Evolutionary conservation across 108 stramenopile genomes (phyloP).

Genomic region (Cyclotella distinguenda): DNA sequence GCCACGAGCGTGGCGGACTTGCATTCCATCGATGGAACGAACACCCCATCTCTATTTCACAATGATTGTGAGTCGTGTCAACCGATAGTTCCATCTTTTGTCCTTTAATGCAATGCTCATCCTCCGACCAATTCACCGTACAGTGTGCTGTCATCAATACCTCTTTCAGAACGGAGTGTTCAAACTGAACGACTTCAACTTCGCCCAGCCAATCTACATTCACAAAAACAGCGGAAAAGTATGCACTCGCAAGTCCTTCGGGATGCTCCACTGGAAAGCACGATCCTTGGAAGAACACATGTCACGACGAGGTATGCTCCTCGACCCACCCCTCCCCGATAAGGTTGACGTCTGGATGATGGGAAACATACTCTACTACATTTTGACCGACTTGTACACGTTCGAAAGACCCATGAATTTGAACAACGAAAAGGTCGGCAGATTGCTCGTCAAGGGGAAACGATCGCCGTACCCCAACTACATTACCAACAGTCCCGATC

Average conservation of each 20-base stretch:
- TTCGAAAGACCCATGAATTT: slow-evolving; percentile 46
- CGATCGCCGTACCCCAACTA: slow-evolving; percentile 32
- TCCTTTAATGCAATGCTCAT: not conserved
- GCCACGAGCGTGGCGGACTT: slow-evolving; percentile 56
- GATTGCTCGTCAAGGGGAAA: slow-evolving; percentile 28
- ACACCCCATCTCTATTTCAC: slow-evolving; percentile 41
- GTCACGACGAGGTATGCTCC: not conserved
- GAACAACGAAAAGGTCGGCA: slow-evolving; percentile 9
- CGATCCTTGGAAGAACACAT: slow-evolving; percentile 40
- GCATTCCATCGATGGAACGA: slow-evolving; percentile 51
- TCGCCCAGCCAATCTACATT: slow-evolving; percentile 35
- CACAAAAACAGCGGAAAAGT: slow-evolving; percentile 21
- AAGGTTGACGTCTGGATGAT: slow-evolving; percentile 52
- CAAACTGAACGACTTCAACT: slow-evolving; percentile 63
- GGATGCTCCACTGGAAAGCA: slow-evolving; percentile 41
- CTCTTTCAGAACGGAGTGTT: slow-evolving; percentile 56
- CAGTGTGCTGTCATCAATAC: slow-evolving; percentile 56
- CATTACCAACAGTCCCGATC: slow-evolving; percentile 35
- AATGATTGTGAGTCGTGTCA: slow-evolving; percentile 43
- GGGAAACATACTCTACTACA: slow-evolving; percentile 44
- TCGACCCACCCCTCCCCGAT: slow-evolving; percentile 27
- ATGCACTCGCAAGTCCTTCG: slow-evolving; percentile 19
- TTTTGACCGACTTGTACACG: slow-evolving; percentile 39
- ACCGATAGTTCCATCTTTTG: not conserved
- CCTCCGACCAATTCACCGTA: not conserved